Evolutionary conservation across 495 filamentous ascomycete genomes (phyloP).

Genomic region (Penicillium coprophilum): DNA sequence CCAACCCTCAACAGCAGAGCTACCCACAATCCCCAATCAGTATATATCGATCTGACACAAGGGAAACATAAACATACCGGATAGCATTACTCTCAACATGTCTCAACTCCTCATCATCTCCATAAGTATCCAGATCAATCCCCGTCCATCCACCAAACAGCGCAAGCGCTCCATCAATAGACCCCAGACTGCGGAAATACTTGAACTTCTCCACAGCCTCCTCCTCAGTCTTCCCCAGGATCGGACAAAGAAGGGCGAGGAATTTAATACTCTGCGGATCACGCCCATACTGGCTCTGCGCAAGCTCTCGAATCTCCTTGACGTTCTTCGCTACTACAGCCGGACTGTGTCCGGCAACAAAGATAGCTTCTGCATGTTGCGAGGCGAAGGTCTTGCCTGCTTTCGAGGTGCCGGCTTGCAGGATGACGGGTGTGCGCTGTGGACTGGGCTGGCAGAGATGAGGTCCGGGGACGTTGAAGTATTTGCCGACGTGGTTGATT

Average conservation of each 20-base stretch:
- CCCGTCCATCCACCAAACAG: slow-evolving; percentile 61
- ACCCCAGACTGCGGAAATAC: slow-evolving; percentile 48
- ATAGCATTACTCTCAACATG: slow-evolving; percentile 65
- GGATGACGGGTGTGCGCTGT: slow-evolving; percentile 63
- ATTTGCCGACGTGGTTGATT: slow-evolving; percentile 68
- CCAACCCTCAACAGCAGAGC: slow-evolving; percentile 50
- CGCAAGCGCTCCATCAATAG: slow-evolving; percentile 55
- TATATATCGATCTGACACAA: not conserved
- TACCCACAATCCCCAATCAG: slow-evolving; percentile 15
- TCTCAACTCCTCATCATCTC: slow-evolving; percentile 55
- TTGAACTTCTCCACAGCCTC: slow-evolving; percentile 54
- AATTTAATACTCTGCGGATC: slow-evolving; percentile 54
- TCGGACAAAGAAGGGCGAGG: slow-evolving; percentile 50
- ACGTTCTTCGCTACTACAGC: slow-evolving; percentile 49
- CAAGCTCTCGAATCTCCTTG: slow-evolving; percentile 50
- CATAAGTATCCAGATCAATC: slow-evolving; percentile 53
- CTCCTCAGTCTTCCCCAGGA: slow-evolving; percentile 54
- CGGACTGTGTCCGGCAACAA: slow-evolving; percentile 51
- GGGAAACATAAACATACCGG: slow-evolving; percentile 33
- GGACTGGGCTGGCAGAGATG: slow-evolving; percentile 64
- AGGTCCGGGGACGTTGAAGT: slow-evolving; percentile 63
- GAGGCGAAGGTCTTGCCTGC: slow-evolving; percentile 64
- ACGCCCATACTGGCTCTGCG: slow-evolving; percentile 44
- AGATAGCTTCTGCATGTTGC: slow-evolving; percentile 57
- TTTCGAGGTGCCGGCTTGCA: slow-evolving; percentile 65